These are phyloP conservation scores for Aureobasidium leucospermi DNA, from an alignment of 2,329 filamentous ascomycete species.

Conservation along the genomic window DNA sequence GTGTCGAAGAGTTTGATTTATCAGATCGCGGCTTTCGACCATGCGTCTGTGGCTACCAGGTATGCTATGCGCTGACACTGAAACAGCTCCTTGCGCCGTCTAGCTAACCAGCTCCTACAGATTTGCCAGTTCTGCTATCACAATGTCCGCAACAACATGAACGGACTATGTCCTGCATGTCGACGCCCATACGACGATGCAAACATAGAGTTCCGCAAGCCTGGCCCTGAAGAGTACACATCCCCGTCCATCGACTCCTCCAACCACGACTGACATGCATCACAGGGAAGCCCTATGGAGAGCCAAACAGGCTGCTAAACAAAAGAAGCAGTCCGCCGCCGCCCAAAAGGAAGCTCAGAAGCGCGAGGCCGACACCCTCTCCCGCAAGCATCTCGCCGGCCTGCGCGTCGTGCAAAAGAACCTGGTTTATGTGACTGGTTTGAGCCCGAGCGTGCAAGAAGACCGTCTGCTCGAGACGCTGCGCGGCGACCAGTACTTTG, in stretches of 20 bases:
- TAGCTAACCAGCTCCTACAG: slow-evolving; percentile 39
- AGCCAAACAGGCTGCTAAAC: slow-evolving; percentile 69
- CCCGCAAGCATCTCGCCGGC: slow-evolving; percentile 90
- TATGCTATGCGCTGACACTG: slow-evolving; percentile 31
- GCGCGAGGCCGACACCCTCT: slow-evolving; percentile 90
- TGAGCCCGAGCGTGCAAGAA: slow-evolving; percentile 86
- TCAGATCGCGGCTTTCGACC: slow-evolving; percentile 95
- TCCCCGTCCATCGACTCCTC: slow-evolving; percentile 20
- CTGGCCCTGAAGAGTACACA: slow-evolving; percentile 88
- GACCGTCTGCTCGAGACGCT: slow-evolving; percentile 87
- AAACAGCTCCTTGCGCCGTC: background rate
- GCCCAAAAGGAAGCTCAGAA: slow-evolving; percentile 95
- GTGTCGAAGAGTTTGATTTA: slow-evolving; percentile 97
- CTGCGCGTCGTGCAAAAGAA: slow-evolving; percentile 98
- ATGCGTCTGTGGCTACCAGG: slow-evolving; percentile 97
- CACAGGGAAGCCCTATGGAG: slow-evolving; percentile 46
- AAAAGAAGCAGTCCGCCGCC: slow-evolving; percentile 83
- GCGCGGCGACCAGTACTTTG: slow-evolving; percentile 87
- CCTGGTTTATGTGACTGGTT: slow-evolving; percentile 91
- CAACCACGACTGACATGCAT: background rate
- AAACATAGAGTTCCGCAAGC: slow-evolving; percentile 93
- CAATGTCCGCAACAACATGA: slow-evolving; percentile 97
- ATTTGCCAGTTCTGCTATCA: slow-evolving; percentile 99
- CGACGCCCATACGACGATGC: slow-evolving; percentile 92
- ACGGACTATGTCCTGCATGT: slow-evolving; percentile 95